These are phyloP conservation scores for Diaporthe citri DNA, from an alignment of 2,329 filamentous ascomycete species.

Conservation along the genomic window DNA sequence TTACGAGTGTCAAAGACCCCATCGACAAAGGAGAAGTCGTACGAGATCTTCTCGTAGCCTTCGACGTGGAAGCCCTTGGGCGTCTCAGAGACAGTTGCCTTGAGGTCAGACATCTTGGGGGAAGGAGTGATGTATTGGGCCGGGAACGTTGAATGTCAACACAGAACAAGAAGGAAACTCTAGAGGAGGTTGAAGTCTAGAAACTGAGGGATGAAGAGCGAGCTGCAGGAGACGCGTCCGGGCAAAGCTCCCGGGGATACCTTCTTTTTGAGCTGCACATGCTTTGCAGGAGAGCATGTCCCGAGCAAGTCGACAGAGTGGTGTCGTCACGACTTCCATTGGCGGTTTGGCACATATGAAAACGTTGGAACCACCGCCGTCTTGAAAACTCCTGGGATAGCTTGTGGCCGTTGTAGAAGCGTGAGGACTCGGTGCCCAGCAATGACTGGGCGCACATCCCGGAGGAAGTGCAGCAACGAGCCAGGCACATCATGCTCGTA, in stretches of 20 bases:
- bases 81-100: constrained; percentile 74
- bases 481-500: neutral
- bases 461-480: neutral
- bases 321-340: constrained; percentile 38
- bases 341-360: constrained; percentile 15
- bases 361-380: constrained; percentile 23
- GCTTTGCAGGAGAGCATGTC: neutral
- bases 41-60: constrained; percentile 82
- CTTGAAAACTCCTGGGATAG: constrained; percentile 12
- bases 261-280: constrained; percentile 27
- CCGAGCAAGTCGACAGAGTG: constrained; percentile 5
- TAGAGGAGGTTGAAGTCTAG: neutral
- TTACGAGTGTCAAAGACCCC: constrained; percentile 74
- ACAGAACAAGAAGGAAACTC: neutral
- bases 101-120: constrained; percentile 75
- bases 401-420: neutral
- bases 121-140: neutral
- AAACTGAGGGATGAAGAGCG: neutral
- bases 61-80: constrained; percentile 76
- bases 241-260: neutral
- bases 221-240: neutral
- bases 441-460: neutral
- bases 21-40: constrained; percentile 81
- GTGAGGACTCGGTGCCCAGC: neutral
- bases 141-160: neutral